Evolutionary conservation across 1,284 basidiomycete species (phyloP), one percentile per base, ranked within the genome.

Genomic region (Phellinidium pouzarii): DNA sequence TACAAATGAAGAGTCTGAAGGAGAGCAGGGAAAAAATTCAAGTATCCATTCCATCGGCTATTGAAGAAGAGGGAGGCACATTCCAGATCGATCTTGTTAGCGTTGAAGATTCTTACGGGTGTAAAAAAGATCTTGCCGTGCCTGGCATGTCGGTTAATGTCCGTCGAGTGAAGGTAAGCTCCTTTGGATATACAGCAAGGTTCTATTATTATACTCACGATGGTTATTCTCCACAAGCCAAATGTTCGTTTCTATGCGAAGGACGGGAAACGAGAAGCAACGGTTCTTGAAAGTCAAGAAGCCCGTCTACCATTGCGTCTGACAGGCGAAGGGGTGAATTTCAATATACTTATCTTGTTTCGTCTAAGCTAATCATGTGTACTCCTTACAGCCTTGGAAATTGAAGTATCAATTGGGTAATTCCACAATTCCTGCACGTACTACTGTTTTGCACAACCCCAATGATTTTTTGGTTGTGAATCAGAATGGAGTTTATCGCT

Each of bases 141-240:
- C 83, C 87, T 17, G 89, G 91, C 12, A 71, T 96, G 47, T 78
- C 83, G n/a, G 87, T 96, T 50, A 91, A 92, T 59, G 91, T 98
- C n/a, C 81, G 88, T 60, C 75, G 91, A 52, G 76, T 87, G 12
- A 85, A 88, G 74, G 89, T 89, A 59, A 59, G 73, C 68, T 11
- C 20, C 5, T 19, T 36, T 31, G 12, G 17, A 19, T 9, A 43
- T 7, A 2, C 25, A 5, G 3, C 29, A 44, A 27, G 57, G 19
- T 36, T 20, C 48, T 57, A 25, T 38, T 17, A 48, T 43, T 37
- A 22, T n/a, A 2, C 43, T 20, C n/a, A 38, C 25, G 44, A 23
- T 47, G 45, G 22, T 36, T 29, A 43, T 37, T 14, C 25, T 37
- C 31, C 54, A 23, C 3, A 59, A 91, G 82, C 92, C 95, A 2